Evolutionary conservation across 2,329 filamentous ascomycete genomes (phyloP).

Genomic region (Diaporthe sp.): DNA sequence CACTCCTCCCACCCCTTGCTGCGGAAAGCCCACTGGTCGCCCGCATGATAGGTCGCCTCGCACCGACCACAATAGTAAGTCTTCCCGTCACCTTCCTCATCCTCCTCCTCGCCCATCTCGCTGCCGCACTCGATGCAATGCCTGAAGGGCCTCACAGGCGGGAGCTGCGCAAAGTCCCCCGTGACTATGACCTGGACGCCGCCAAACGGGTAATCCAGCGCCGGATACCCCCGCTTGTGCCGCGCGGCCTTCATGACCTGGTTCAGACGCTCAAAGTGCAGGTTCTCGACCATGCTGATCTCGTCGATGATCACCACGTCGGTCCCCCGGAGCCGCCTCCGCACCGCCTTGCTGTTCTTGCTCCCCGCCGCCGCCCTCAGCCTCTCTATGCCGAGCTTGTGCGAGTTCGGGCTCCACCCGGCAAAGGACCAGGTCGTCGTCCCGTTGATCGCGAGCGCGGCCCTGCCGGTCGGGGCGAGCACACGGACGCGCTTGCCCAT

Average conservation of each 20-base stretch:
- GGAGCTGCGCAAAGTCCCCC: slow-evolving; percentile 70
- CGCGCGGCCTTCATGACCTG: slow-evolving; percentile 54
- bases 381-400: slow-evolving; percentile 52
- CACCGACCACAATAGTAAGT: slow-evolving; percentile 44
- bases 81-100: slow-evolving; percentile 30
- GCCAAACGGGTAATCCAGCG: slow-evolving; percentile 45
- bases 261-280: slow-evolving; percentile 63
- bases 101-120: slow-evolving; percentile 38
- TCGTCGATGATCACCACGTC: slow-evolving; percentile 74
- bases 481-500: slow-evolving; percentile 56
- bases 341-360: slow-evolving; percentile 41
- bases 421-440: slow-evolving; percentile 67
- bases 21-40: slow-evolving; percentile 71
- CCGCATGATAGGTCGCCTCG: slow-evolving; percentile 52
- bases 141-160: slow-evolving; percentile 67
- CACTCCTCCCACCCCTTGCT: slow-evolving; percentile 65
- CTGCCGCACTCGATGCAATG: slow-evolving; percentile 61
- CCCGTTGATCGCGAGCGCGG: slow-evolving; percentile 67
- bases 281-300: slow-evolving; percentile 72
- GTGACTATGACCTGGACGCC: slow-evolving; percentile 66
- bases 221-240: not conserved
- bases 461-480: slow-evolving; percentile 68
- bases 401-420: slow-evolving; percentile 61
- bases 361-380: slow-evolving; percentile 45
- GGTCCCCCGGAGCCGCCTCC: slow-evolving; percentile 51